Evolutionary conservation across 2,329 filamentous ascomycete species (phyloP).

Genomic region (Ilyonectria robusta): DNA sequence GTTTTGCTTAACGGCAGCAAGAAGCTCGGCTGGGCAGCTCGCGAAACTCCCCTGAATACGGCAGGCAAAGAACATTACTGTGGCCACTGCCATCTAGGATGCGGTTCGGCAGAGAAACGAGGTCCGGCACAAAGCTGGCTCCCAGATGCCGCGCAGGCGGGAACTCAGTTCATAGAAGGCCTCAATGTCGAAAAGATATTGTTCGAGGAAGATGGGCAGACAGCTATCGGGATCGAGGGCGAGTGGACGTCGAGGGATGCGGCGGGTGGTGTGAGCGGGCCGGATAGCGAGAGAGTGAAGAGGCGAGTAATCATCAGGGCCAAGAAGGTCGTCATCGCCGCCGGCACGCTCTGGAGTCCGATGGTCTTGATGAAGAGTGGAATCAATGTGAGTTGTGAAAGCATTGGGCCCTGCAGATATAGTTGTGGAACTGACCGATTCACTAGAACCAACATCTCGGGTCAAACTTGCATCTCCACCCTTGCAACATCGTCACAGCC

Average conservation of each 20-base stretch:
- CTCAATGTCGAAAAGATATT: conserved; percentile 79
- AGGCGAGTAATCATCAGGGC: conserved; percentile 81
- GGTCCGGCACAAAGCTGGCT: conserved; percentile 84
- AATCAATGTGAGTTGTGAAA: conserved; percentile 67
- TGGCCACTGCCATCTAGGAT: conserved; percentile 74
- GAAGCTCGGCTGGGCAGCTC: conserved; percentile 80
- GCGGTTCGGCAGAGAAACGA: conserved; percentile 80
- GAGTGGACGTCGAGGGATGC: conserved; percentile 81
- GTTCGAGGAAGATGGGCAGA: conserved; percentile 72
- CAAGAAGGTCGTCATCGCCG: conserved; percentile 84
- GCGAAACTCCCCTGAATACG: conserved; percentile 83
- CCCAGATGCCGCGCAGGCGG: conserved; percentile 82
- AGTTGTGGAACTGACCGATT: conserved; percentile 37
- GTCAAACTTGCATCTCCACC: conserved; percentile 85
- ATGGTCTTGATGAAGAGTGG: conserved; percentile 84
- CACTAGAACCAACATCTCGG: conserved; percentile 85
- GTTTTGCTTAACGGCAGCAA: conserved; percentile 81
- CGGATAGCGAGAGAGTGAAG: conserved; percentile 61
- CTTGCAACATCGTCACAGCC: conserved; percentile 71
- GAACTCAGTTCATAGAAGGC: conserved; percentile 87
- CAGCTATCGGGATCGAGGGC: conserved; percentile 80
- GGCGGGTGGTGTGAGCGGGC: conserved; percentile 69
- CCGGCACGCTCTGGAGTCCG: conserved; percentile 83
- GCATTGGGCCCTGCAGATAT: conserved; percentile 5
- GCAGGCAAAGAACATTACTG: conserved; percentile 82